Base-by-base conservation (phyloP, 2,329 filamentous ascomycete species). In the Furcasterigmium furcatum region DNA sequence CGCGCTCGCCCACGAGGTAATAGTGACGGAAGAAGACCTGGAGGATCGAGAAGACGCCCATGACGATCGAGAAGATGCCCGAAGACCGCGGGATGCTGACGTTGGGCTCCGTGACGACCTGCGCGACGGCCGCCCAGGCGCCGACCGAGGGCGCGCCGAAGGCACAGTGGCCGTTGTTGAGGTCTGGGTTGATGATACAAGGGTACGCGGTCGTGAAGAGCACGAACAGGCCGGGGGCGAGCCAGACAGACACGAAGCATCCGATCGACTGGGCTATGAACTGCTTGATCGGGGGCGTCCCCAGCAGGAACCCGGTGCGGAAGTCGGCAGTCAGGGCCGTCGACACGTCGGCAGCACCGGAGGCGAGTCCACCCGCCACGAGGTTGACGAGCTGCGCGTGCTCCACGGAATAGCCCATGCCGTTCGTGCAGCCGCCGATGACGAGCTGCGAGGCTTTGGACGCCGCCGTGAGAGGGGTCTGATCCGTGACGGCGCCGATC, bases 391-490 rank as follows among this genome's bases (percentile, higher is more conserved):
- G 68, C 58, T 83, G 80, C 2, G 79, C 76, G 32, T 77, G 64
- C 3, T 61, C 48, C 38, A 74, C 55, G 3, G 59, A 54, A 63
- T 72, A 77, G 48, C 71, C 65, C 41, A 75, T 67, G 47, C 72
- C 69, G 32, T 73, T 73, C 5, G 79, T 82, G 9, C 76, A 77
- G 43, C 72, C 79, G 47, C 79, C 79, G 43, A 84, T 75, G 46
- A 84, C 68, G 47, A 84, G 73, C 63, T 84, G 84, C 2, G 81
- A 84, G 5, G 83, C 83, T 64, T 87, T 87, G 52, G 82, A 76
- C 1, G 80, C 80, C 4, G 84, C 81, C 4, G 83, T 86, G 3
- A 87, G 68, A 1, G 84, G 84, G 0, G 82, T 82, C 53, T 77
- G 77, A 53, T 84, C 79, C 14, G 74, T 80, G n/a, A 77, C 74